Base-by-base conservation (phyloP, 768 basidiomycete species). In the Arthromyces matolae region DNA sequence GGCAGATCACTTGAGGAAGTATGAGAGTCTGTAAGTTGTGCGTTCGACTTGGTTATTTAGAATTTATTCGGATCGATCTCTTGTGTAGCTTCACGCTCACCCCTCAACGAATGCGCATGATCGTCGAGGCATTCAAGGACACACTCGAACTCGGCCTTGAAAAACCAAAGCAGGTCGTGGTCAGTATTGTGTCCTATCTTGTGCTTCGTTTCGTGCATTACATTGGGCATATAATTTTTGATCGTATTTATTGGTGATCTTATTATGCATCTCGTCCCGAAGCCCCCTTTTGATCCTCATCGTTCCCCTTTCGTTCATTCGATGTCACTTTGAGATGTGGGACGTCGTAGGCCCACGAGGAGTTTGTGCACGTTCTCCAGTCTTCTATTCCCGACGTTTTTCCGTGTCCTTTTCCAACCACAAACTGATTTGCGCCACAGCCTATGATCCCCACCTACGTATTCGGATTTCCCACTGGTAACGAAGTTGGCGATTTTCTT, bases 381-480 rank as follows among this genome's bases (percentile, higher is more conserved):
- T 39, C 20, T 20, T 22, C 38, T n/a, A 40, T 18, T 20, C 20
- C 45, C 25, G 10, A 22, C 25, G 31, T 14, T 19, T 33, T 14
- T 31, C 9, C 20, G 22, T 28, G 19, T 54, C 8, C 18, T 42
- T 23, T 16, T n/a, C 39, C 12, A 33, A 45, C 56, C 47, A 50
- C 44, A 31, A 31, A n/a, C n/a, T 22, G 10, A 27, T 4, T 19
- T 53, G 46, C 44, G 35, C 40, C 45, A 18, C 52, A 93, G 90
- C 89, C 89, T 14, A 92, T 93, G 96, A 91, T 98, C 43, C 96
- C 96, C 3, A 94, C 96, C 0, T 99, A 75, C 65, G 96, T 98
- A 40, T 97, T 98, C 58, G 89, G 87, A 22, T 98, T 92, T 87
- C 96, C 96, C 5, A 81, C 84, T 8, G 92, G 94, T 3, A 68